Conservation (phyloP, 805 yeast species). For the Cyberlindnera petersonii region DNA sequence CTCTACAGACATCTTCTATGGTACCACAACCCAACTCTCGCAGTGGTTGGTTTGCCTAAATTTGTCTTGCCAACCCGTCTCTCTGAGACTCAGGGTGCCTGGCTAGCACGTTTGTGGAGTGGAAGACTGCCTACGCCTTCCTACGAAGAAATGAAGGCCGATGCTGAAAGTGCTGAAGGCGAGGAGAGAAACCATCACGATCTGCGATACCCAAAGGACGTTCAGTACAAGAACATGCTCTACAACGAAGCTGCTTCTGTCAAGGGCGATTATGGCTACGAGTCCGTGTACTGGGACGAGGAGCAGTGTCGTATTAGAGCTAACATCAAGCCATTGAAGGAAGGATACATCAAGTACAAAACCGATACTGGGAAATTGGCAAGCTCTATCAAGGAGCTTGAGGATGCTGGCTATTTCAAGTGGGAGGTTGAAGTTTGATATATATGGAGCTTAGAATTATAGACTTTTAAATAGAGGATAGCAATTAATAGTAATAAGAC, state of each 20-base stretch:
- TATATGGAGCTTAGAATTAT: not conserved
- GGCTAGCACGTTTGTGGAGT: conserved; percentile 58
- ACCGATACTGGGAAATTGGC: conserved; percentile 39
- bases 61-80: conserved; percentile 60
- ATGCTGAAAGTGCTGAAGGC: conserved; percentile 44
- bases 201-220: conserved; percentile 53
- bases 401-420: conserved; percentile 34
- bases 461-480: not conserved
- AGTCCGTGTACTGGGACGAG: conserved; percentile 51
- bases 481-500: not conserved
- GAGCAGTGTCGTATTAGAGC: conserved; percentile 41
- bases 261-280: conserved; percentile 40
- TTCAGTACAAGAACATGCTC: conserved; percentile 49
- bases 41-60: conserved; percentile 58
- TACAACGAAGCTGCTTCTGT: conserved; percentile 35
- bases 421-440: conserved; percentile 22
- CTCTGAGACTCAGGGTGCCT: conserved; percentile 61
- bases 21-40: conserved; percentile 57
- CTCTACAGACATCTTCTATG: conserved; percentile 59
- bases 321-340: conserved; percentile 41
- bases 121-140: conserved; percentile 52
- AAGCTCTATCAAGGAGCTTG: conserved; percentile 35
- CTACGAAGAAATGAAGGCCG: conserved; percentile 40
- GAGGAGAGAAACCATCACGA: conserved; percentile 48
- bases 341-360: conserved; percentile 38